Conservation (phyloP, 164 flowering plant species). For the Saururus chinensis region DNA sequence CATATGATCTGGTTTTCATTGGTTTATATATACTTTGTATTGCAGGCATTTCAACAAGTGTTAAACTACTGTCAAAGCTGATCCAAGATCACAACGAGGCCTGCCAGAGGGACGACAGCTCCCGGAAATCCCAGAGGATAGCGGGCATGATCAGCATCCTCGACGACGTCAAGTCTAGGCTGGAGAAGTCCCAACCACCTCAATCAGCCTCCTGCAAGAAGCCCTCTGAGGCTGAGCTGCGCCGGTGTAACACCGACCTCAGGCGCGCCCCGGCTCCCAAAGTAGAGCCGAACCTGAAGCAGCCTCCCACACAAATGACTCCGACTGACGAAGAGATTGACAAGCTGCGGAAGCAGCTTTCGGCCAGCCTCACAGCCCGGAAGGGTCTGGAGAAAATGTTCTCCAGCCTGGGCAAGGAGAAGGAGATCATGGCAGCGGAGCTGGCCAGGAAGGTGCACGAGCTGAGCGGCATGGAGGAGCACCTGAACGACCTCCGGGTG, state of each 20-base stretch:
- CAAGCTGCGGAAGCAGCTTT: slow-evolving; percentile 39
- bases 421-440: slow-evolving; percentile 72
- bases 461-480: slow-evolving; percentile 54
- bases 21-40: no score
- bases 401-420: slow-evolving; percentile 80
- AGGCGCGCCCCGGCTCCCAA: slow-evolving; percentile 13
- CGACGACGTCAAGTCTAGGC: slow-evolving; percentile 42
- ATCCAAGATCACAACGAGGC: slow-evolving; percentile 58
- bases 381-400: slow-evolving; percentile 75
- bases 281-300: slow-evolving; percentile 12
- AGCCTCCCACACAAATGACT: slow-evolving; percentile 31
- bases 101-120: slow-evolving; percentile 22
- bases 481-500: slow-evolving; percentile 43
- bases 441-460: slow-evolving; percentile 56
- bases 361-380: slow-evolving; percentile 38
- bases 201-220: background rate
- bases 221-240: slow-evolving; percentile 24
- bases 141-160: slow-evolving; percentile 59
- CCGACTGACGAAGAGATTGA: slow-evolving; percentile 10
- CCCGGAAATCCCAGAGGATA: slow-evolving; percentile 31
- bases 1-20: no score
- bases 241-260: slow-evolving; percentile 53
- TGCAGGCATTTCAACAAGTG: slow-evolving; percentile 46
- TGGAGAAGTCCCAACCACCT: slow-evolving; percentile 32
- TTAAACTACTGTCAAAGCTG: slow-evolving; percentile 47